Base-by-base conservation (phyloP, 164 flowering plant species). In the Vitis amurensis region DNA sequence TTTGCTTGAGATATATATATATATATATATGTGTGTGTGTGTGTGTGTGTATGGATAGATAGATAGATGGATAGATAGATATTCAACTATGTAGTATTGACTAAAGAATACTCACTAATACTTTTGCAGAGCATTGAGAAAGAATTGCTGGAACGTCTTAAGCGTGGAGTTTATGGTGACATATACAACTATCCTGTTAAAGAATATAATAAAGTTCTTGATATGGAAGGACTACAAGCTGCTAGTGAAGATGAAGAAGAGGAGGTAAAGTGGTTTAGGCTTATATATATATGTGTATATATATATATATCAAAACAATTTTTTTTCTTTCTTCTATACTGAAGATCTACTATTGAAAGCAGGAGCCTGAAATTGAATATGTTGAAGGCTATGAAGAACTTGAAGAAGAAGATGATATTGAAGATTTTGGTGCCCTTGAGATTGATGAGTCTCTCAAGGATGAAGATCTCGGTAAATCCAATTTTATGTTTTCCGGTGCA, bases 71-170 rank as follows among this genome's bases (percentile, higher is more conserved):
- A 19, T 19, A 19, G 19, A 19, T 19, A 19, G 19, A 19, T 19
- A 19, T 19, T 19, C 19, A 19, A 19, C 19, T 19, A 19, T 19
- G 19, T 19, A 19, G 19, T 19, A 19, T 19, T 19, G 19, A 19
- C 19, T 31, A 5, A 31, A 31, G 6, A 31, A 31, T 31, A 31
- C 44, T 31, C 44, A 31, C 44, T 31, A 31, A 31, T 31, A 31
- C 44, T 52, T 72, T 29, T 83, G 78, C 91, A 94, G 98, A 82
- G 77, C 71, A 92, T 94, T 79, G 97, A 90, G 73, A 88, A 87
- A 65, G 98, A 93, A 69, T 70, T 94, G 76, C 74, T 94, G 50
- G 96, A 90, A 66, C 94, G 97, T 13, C 87, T 94, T 52, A 82
- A 82, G 59, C 81, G 63, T 62, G 96, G 97, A 70, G 84, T 87